Evolutionary conservation across 208 protist genomes (phyloP), one percentile per base, ranked within the genome.

Genomic region (Crithidia sp.): DNA sequence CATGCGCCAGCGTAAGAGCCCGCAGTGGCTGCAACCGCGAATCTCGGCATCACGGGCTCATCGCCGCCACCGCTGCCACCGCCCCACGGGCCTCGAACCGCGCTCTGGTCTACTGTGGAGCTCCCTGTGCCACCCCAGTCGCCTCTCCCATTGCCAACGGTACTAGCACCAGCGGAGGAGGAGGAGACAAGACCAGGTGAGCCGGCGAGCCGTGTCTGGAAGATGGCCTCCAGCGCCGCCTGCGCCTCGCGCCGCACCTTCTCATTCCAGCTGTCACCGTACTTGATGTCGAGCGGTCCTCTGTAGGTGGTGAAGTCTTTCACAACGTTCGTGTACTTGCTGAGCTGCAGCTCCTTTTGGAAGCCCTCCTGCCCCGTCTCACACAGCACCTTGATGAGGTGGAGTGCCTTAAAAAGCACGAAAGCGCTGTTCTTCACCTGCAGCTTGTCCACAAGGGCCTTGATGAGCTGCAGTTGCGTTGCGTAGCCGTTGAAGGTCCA

Each of bases 351-450:
- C 54, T 84, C 80, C 52, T 76, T 81, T 62, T 92, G 85, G 61
- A 96, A 93, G 61, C 89, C 89, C 19, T 73, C 60, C 60, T 94
- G 84, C 2, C 86, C 87, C 12, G 63, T 88, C 76, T 89, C 80
- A 65, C 82, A 85, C 49, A 91, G 69, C n/a, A 85, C 64, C 47
- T 86, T 82, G 16, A 94, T 83, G 37, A 95, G 82, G 44, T 86
- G 81, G 36, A 96, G 65, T 7, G 81, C 66, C 74, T 95, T 96
- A 64, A 82, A 81, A 45, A 93, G 65, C 28, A 83, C 79, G 57
- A 82, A 81, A 16, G 68, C 76, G 41, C 78, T 83, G 44, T 67
- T 55, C 43, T 56, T 61, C 16, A 17, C 68, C 13, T 74, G 67
- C 37, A 89, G 70, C 52, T 87, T 77, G 53, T 82, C 68, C 36